These are phyloP conservation scores for Scheffersomyces coipomensis DNA, from an alignment of 805 yeast species.

Conservation along the genomic window DNA sequence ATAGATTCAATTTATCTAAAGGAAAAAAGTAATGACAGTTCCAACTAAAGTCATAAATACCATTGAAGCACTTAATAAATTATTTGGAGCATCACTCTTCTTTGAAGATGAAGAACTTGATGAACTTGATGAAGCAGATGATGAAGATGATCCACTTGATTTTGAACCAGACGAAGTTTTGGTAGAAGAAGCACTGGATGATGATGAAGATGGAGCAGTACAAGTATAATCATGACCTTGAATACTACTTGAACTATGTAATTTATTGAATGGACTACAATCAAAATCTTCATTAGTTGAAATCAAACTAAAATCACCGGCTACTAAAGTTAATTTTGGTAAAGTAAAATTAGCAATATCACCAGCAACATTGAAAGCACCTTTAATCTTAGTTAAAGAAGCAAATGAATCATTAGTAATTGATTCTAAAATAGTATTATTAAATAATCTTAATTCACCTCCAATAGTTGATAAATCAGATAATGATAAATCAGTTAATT, in stretches of 20 bases:
- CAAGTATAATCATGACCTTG: conserved; percentile 46
- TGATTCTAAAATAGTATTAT: conserved; percentile 38
- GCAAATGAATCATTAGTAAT: conserved; percentile 24
- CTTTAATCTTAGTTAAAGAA: conserved; percentile 31
- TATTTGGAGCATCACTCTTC: conserved; percentile 14
- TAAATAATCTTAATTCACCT: conserved; percentile 41
- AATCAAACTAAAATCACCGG: conserved; percentile 38
- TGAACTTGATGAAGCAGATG: conserved; percentile 9
- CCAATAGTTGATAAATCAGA: conserved; percentile 31
- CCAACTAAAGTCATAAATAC: conserved; percentile 23
- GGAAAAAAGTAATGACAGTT: conserved; percentile 24
- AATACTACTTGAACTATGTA: conserved; percentile 28
- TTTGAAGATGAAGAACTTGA: conserved; percentile 18
- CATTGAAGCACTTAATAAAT: conserved; percentile 9
- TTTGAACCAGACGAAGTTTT: conserved; percentile 14
- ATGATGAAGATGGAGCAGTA: conserved; percentile 26
- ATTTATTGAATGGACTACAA: conserved; percentile 33
- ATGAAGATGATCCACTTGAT: conserved; percentile 15
- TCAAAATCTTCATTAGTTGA: conserved; percentile 36
- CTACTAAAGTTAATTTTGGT: conserved; percentile 34
- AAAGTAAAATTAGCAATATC: conserved; percentile 37
- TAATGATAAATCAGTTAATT: conserved; percentile 29
- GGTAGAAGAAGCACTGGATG: conserved; percentile 12
- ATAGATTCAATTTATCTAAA: conserved; percentile 13
- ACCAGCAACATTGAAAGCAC: conserved; percentile 40